These are phyloP conservation scores for Pilatotrama ljubarskyi DNA, from an alignment of 768 basidiomycete species.

Conservation along the genomic window DNA sequence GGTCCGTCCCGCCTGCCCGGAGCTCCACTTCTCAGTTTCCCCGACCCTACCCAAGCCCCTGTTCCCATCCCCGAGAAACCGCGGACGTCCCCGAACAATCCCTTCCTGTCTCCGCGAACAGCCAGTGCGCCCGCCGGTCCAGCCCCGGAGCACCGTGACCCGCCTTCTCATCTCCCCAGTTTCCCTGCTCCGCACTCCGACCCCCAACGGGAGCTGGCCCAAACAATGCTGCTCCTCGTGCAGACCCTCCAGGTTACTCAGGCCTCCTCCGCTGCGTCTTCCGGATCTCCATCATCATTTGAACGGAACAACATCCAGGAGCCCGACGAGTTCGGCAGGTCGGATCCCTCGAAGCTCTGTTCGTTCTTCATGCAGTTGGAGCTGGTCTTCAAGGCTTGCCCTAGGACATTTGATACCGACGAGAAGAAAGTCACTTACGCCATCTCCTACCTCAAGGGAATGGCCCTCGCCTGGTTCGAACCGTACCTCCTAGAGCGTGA, in stretches of 20 bases:
- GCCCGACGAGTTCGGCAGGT: background rate
- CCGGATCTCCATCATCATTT: no score
- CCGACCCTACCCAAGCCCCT: background rate
- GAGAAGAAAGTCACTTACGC: conserved; percentile 11
- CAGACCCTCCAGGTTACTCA: background rate
- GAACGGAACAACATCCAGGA: conserved; percentile 1
- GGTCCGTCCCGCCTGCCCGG: background rate
- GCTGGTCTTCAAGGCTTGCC: conserved; percentile 6
- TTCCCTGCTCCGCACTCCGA: background rate
- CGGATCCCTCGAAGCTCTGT: conserved; percentile 4
- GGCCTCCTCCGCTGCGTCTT: no score
- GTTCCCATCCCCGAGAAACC: background rate
- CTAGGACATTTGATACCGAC: background rate
- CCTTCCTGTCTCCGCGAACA: background rate
- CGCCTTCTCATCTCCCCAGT: background rate
- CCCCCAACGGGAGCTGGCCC: background rate
- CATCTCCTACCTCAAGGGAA: conserved; percentile 7
- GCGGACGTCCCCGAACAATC: background rate
- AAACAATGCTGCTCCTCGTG: background rate
- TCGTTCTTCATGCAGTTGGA: conserved; percentile 8
- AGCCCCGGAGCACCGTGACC: background rate
- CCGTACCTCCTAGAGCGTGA: no score
- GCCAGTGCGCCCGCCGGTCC: background rate
- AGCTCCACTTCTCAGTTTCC: background rate
- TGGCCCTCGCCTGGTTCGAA: background rate